phyloP scores from a whole-genome alignment of 2,329 filamentous ascomycete genomes.

The Cordyceps tenuipes region DNA sequence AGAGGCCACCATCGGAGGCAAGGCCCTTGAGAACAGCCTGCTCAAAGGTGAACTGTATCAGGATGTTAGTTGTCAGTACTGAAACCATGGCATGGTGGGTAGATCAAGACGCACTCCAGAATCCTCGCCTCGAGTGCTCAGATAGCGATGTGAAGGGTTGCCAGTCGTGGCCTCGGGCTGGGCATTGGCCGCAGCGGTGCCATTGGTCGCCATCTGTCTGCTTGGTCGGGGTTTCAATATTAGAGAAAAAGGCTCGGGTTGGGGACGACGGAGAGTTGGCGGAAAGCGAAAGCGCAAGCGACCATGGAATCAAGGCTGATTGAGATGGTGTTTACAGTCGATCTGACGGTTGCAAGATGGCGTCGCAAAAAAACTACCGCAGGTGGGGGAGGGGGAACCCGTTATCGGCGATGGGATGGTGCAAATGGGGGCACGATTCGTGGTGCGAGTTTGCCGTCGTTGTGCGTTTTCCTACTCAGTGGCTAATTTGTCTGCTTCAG shows the following conservation, averaged over 20 bases:
- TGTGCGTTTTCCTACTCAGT: neutral
- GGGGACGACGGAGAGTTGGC: neutral
- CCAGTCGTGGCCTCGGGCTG: constrained; percentile 26
- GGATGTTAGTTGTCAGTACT: constrained; percentile 3
- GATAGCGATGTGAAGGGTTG: constrained; percentile 39
- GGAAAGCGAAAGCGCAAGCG: neutral
- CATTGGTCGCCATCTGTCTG: constrained; percentile 34
- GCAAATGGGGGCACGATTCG: neutral
- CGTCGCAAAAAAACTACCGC: constrained; percentile 5
- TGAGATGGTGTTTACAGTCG: neutral
- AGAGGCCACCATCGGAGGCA: constrained; percentile 78
- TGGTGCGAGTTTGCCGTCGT: neutral
- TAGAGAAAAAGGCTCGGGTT: neutral
- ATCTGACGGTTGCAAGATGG: neutral
- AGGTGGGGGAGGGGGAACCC: neutral
- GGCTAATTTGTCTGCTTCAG: neutral
- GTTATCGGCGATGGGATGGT: neutral
- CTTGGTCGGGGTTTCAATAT: neutral
- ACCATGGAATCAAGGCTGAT: neutral
- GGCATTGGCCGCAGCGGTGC: constrained; percentile 23
- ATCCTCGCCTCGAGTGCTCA: constrained; percentile 44
- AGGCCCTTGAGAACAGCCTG: constrained; percentile 85
- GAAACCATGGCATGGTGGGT: no score
- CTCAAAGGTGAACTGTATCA: constrained; percentile 71
- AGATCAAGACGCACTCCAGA: constrained; percentile 31